Conservation (phyloP, 1,139 yeast species). For the Pichia sp. region DNA sequence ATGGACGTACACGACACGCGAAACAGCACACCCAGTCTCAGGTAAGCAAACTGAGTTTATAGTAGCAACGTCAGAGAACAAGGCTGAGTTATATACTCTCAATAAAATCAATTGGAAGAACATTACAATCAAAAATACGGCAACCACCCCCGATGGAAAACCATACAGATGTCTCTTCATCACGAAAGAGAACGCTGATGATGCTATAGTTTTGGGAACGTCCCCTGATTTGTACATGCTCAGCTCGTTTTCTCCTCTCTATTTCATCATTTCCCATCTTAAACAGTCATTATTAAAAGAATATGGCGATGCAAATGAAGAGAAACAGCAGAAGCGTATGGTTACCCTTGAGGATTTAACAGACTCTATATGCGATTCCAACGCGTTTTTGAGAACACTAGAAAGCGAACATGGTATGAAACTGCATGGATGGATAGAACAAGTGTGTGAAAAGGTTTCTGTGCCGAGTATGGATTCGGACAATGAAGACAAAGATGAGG, state of each 20-base stretch:
- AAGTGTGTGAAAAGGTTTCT: slow-evolving; percentile 33
- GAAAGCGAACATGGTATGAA: slow-evolving; percentile 20
- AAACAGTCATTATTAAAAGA: slow-evolving; percentile 25
- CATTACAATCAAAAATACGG: slow-evolving; percentile 2
- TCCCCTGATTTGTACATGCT: slow-evolving; percentile 35
- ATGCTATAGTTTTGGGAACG: slow-evolving; percentile 17
- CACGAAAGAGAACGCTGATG: slow-evolving; percentile 1
- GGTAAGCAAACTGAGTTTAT: slow-evolving; percentile 1
- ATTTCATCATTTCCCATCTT: slow-evolving; percentile 36
- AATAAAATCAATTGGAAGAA: slow-evolving; percentile 18
- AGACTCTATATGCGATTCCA: slow-evolving; percentile 33
- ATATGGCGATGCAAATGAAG: slow-evolving; percentile 6
- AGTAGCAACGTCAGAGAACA: neutral
- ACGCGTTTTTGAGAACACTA: slow-evolving; percentile 27
- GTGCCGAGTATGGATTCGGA: slow-evolving; percentile 13
- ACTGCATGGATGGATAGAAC: slow-evolving; percentile 25
- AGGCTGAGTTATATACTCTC: slow-evolving; percentile 29
- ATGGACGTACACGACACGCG: slow-evolving; percentile 1
- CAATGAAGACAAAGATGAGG: slow-evolving; percentile 33
- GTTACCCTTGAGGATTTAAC: slow-evolving; percentile 42
- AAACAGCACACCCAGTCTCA: slow-evolving; percentile 7
- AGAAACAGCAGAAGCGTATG: slow-evolving; percentile 26
- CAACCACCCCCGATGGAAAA: slow-evolving; percentile 8
- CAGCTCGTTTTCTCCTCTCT: slow-evolving; percentile 37
- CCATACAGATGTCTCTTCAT: slow-evolving; percentile 10